Base-by-base conservation (phyloP, 176 grass and related monocot species). In the Urochloa ruziziensis region DNA sequence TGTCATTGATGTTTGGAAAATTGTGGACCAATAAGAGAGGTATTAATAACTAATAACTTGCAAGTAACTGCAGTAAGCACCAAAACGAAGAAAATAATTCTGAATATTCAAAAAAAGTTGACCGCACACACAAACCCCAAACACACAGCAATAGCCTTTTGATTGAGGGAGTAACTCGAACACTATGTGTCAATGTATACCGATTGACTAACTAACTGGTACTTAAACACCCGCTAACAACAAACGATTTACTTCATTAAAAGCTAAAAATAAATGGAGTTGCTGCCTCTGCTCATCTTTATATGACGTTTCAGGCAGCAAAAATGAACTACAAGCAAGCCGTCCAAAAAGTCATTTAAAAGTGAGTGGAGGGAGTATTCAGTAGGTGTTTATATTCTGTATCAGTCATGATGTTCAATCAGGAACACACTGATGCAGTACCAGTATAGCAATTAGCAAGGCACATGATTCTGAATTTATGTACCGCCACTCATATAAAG, bases 391-490 rank as follows among this genome's bases (percentile, higher is more conserved):
- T 56, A 2, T 19, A 69, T 39, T 53, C 53, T 27, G 33, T 39
- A 16, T 28, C 46, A 28, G 33, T 68, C 59, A 75, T 51, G 4
- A 16, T 40, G 53, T 52, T 76, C n/a, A 81, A 81, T 37, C 63
- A 81, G 63, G 9, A 18, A 12, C 10, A 33, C 29, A 77, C 47
- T 59, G 14, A 46, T 40, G 33, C 21, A 71, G 42, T 16, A 37
- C 10, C 5, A 63, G 34, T 8, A 51, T 53, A 36, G 24, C 30
- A 72, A 72, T 72, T 51, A 49, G 34, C 32, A 73, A 52, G 36
- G 67, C 62, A 67, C 19, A 66, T n/a, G 29, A 33, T 64, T 78
- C 47, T 58, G 5, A 36, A 78, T 66, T 82, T 66, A 78, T 62
- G 28, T 59, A 68, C 11, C 17, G 29, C 8, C 43, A 6, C 15